Base-by-base conservation (phyloP, 1,284 basidiomycete genomes). In the Ustilago xerochloae region DNA sequence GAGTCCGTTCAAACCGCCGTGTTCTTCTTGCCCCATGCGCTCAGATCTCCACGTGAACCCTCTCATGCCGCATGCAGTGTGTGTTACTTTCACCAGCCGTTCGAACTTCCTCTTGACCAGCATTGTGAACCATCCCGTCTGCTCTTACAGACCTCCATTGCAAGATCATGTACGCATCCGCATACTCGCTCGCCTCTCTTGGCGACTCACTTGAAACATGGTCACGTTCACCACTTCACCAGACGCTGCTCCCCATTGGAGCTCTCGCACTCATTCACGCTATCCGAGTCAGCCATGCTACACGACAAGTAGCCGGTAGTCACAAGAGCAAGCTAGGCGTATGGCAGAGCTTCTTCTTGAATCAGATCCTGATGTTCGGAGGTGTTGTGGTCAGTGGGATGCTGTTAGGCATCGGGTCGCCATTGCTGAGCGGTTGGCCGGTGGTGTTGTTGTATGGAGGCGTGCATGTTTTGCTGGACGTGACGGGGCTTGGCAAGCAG, bases 331-430 rank as follows among this genome's bases (percentile, higher is more conserved):
- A 49, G 7, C 51, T 77, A 13, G 47, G 58, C 29, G 33, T 79
- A 9, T 75, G 73, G 56, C 79, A 80, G 54, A 65, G 77, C 13
- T 56, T 78, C 9, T 32, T 80, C 12, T 60, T 81, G 15, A 69
- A 79, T 38, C 69, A 72, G 56, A 69, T 79, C 24, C 57, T 80
- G 32, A 71, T 81, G 52, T 80, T 81, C 57, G 77, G 72, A n/a
- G 68, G 75, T 36, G 61, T 66, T 0, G 29, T 63, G 3, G 13
- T 76, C 20, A 66, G 63, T 24, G 53, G 59, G 0, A 28, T 77
- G 35, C 46, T 78, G 26, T 48, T 80, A 9, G 79, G 65, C 0
- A 48, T 68, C 20, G 69, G 74, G n/a, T 63, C 62, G 30, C 77
- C 78, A 10, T 24, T 81, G 22, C 35, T 81, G 7, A 35, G 61